phyloP scores from a whole-genome alignment of 768 basidiomycete species.

The Hypholoma sublateritium region DNA sequence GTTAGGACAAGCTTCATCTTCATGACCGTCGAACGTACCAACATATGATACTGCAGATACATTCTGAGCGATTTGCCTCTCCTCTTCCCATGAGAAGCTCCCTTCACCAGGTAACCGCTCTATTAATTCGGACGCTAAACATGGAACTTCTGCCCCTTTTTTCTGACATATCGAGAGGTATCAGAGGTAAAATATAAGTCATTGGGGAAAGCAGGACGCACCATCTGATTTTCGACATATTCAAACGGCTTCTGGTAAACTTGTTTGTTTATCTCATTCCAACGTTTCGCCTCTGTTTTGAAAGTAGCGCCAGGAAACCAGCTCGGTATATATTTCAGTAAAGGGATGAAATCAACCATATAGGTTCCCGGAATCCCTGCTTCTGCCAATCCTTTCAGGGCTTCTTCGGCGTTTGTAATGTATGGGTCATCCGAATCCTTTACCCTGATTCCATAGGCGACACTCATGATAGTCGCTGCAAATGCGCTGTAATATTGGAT shows the following conservation, averaged over 20 bases:
- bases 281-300: slow-evolving; percentile 23
- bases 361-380: slow-evolving; percentile 25
- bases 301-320: slow-evolving; percentile 43
- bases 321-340: slow-evolving; percentile 32
- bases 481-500: slow-evolving; percentile 34
- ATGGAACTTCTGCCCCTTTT: slow-evolving; percentile 16
- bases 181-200: background rate
- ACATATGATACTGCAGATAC: slow-evolving; percentile 19
- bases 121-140: slow-evolving; percentile 17
- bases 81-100: slow-evolving; percentile 17
- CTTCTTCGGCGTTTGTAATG: slow-evolving; percentile 31
- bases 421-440: slow-evolving; percentile 33
- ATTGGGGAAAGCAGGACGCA: background rate
- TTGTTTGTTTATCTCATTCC: slow-evolving; percentile 12
- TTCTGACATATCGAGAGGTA: background rate
- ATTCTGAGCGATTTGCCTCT: slow-evolving; percentile 16
- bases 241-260: slow-evolving; percentile 18
- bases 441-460: slow-evolving; percentile 33
- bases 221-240: slow-evolving; percentile 17
- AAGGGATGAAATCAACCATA: slow-evolving; percentile 23
- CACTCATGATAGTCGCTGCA: slow-evolving; percentile 30
- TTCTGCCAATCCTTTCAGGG: slow-evolving; percentile 22
- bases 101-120: slow-evolving; percentile 15
- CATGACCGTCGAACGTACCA: slow-evolving; percentile 11
- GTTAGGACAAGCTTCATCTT: no score